These are phyloP conservation scores for Venturiaceae sp. DNA, from an alignment of 2,329 filamentous ascomycete genomes.

Conservation along the genomic window DNA sequence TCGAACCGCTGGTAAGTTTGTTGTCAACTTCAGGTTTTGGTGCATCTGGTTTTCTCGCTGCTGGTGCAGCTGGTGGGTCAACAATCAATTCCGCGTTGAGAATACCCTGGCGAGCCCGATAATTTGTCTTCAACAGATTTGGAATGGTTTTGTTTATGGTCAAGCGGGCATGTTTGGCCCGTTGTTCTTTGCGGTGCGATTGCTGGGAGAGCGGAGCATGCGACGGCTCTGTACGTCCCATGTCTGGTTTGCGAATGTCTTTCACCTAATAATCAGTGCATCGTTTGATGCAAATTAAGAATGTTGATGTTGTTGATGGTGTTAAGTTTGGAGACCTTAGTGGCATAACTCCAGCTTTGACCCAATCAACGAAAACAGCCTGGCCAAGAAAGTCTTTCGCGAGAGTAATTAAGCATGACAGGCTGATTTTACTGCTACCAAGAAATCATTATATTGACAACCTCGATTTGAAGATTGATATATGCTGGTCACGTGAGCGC, in stretches of 20 bases:
- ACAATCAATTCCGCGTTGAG: slow-evolving; percentile 41
- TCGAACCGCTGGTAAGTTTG: neutral
- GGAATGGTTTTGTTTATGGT: slow-evolving; percentile 53
- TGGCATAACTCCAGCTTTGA: no score
- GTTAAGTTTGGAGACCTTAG: neutral
- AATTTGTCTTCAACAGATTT: slow-evolving; percentile 40
- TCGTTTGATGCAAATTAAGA: neutral
- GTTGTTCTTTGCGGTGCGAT: slow-evolving; percentile 24
- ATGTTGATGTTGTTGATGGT: neutral
- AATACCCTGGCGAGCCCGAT: slow-evolving; percentile 45
- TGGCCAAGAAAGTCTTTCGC: no score
- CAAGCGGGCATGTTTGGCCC: slow-evolving; percentile 45
- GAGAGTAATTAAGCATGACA: no score
- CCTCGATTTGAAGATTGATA: no score
- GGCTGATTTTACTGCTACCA: no score
- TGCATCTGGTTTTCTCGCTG: neutral
- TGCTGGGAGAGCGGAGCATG: slow-evolving; percentile 24
- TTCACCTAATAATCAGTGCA: neutral
- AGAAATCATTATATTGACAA: no score
- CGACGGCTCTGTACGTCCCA: slow-evolving; percentile 27
- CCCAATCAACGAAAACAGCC: no score
- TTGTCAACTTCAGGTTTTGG: neutral
- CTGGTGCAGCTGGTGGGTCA: slow-evolving; percentile 3
- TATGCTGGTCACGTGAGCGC: no score
- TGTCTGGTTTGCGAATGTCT: slow-evolving; percentile 8